These are phyloP conservation scores for Penicillium soppii DNA, from an alignment of 495 filamentous ascomycete species.

Conservation along the genomic window DNA sequence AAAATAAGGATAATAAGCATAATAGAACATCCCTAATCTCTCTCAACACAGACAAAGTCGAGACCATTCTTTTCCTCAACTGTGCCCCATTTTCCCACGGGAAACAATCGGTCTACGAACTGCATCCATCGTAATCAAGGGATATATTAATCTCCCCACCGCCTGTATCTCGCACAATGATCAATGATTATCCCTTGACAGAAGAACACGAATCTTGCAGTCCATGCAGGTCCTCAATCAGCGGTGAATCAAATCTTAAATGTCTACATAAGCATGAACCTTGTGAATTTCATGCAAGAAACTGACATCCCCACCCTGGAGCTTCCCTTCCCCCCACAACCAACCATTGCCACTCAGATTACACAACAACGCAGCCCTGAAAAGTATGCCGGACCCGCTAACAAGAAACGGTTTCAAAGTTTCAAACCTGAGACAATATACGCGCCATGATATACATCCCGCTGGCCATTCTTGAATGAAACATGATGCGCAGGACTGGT, in stretches of 20 bases:
- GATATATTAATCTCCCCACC: slow-evolving; percentile 10
- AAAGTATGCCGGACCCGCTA: too few species aligned
- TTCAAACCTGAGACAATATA: not conserved
- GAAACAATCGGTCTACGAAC: slow-evolving; percentile 14
- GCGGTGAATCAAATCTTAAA: slow-evolving; percentile 1
- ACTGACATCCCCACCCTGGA: slow-evolving; percentile 2
- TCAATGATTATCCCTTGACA: slow-evolving; percentile 1
- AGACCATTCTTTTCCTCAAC: not conserved
- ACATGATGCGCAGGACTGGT: too few species aligned
- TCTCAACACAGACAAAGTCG: not conserved
- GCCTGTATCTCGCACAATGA: not conserved
- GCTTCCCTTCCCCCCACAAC: not conserved
- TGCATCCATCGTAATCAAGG: slow-evolving; percentile 8
- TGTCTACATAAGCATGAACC: not conserved
- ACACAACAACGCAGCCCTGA: too few species aligned
- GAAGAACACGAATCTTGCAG: not conserved
- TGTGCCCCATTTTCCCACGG: slow-evolving; percentile 5
- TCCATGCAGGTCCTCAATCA: not conserved
- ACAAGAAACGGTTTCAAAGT: not conserved
- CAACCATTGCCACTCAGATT: too few species aligned
- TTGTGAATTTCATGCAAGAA: not conserved
- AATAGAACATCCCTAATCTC: not conserved
- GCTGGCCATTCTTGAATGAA: too few species aligned
- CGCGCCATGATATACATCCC: too few species aligned
- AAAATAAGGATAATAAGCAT: not conserved